Base-by-base conservation (phyloP, 1,284 basidiomycete species). In the Puccinia novopanici region DNA sequence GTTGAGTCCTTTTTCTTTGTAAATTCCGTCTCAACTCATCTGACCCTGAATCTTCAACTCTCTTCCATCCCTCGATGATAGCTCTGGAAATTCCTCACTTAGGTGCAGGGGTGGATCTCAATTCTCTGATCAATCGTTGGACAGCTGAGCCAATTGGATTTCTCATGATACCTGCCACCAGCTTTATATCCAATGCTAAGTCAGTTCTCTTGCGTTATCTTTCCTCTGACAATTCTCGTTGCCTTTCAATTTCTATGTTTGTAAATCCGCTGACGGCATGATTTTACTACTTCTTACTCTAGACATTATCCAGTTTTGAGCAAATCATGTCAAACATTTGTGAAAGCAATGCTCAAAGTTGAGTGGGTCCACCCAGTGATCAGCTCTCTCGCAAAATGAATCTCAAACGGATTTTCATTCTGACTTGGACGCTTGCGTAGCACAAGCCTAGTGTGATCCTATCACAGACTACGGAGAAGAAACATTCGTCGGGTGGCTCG, bases 161-260 rank as follows among this genome's bases (percentile, higher is more conserved):
- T 84, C 89, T 99, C 79, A 93, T 93, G 87, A 88, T 99, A 0
- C 95, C 97, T 3, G 91, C 94, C 1, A 90, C 91, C 4, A 90
- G 93, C 13, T 99, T 98, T 86, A 95, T 99, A 82, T 91, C 94
- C 15, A 99, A 99, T 86, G 90, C 91, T 48, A 97, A 98, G 87
- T 96, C 30, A 63, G 78, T 45, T 61, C 17, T 40, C 12, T 40
- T 37, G 27, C 54, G 12, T 45, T 45, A n/a, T 42, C 22, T 22
- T 30, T 27, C 27, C 24, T 55, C n/a, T 65, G 19, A 42, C 22
- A 22, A 10, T 65, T 10, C 19, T 42, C 34, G 30, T 34, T 10
- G 13, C 19, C 34, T 34, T 34, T 34, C 34, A 34, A 34, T 34
- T 37, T 34, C 19, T 54, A 54, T 37, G 1, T 71, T 50, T n/a